phyloP scores from a whole-genome alignment of 805 yeast species.

The Yarrowia sp. region DNA sequence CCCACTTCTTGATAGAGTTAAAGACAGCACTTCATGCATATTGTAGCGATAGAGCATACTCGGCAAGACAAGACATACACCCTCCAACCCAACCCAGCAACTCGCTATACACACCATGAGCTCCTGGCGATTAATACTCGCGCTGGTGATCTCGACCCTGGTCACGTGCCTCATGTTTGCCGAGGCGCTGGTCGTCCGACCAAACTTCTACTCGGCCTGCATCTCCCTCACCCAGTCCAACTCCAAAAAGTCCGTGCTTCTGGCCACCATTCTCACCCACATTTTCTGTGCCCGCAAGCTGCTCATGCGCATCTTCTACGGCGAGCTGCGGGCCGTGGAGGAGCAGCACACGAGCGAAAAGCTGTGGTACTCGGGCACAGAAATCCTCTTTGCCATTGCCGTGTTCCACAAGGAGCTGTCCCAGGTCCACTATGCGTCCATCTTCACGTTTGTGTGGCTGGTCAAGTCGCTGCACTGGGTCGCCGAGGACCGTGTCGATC shows the following conservation, averaged over 20 bases:
- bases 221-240: conserved; percentile 60
- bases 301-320: conserved; percentile 57
- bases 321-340: conserved; percentile 76
- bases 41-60: neutral
- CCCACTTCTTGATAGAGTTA: neutral
- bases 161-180: conserved; percentile 51
- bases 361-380: conserved; percentile 68
- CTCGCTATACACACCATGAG: conserved; percentile 3
- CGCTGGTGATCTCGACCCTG: conserved; percentile 43
- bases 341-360: conserved; percentile 74
- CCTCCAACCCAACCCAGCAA: no score
- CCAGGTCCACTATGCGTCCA: conserved; percentile 38
- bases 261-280: conserved; percentile 45
- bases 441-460: conserved; percentile 37
- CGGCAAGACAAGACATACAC: no score
- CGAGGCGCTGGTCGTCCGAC: conserved; percentile 54
- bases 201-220: conserved; percentile 59
- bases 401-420: conserved; percentile 60
- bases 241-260: conserved; percentile 56
- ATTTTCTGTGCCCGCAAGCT: conserved; percentile 37
- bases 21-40: conserved; percentile 25
- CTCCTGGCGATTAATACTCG: conserved; percentile 31
- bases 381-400: conserved; percentile 61
- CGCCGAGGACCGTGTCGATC: conserved; percentile 60
- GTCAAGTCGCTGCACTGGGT: conserved; percentile 64